Base-by-base conservation (phyloP, 2,329 filamentous ascomycete genomes). In the Beauveria australis region DNA sequence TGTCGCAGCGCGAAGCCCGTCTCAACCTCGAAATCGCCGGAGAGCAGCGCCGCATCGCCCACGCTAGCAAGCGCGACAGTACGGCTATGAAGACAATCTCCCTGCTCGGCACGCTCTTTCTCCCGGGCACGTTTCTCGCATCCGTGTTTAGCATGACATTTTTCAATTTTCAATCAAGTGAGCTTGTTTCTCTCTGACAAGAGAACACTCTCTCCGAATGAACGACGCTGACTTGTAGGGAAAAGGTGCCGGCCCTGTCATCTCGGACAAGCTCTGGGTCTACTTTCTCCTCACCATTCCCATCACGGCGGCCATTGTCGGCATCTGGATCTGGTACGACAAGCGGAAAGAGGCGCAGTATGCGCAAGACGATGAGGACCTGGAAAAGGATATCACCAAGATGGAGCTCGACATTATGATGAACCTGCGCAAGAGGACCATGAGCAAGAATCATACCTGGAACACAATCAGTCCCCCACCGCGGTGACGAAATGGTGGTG, bases 141-240 rank as follows among this genome's bases (percentile, higher is more conserved):
- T 87, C 84, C 0, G 75, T 87, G 26, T 87, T 87, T 66, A 81
- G 79, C 74, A 87, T 86, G 83, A 83, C 82, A 0, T 87, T 87
- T 69, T 87, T 87, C 74, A 79, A 87, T 71, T 87, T 86, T 65
- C 79, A 79, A 64, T 72, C 75, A 44, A 72, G 78, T 77, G 68
- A 63, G 71, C 63, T 10, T 52, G 22, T 33, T 6, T 26, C 48
- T 48, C 48, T 43, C 33, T 12, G 8, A 24, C 6, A 66, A 55
- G 66, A 24, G 24, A 33, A 22, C 16, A 3, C 14, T n/a, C 5
- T n/a, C 18, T 7, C 7, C 6, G 16, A n/a, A 43, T 8, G 9
- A 6, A 43, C 9, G n/a, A 10, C 12, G 8, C 41, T 54, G 9
- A 43, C 40, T 19, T 46, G 24, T 12, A 24, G 33, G 22, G 12